Conservation (phyloP, 2,329 filamentous ascomycete genomes). For the Whalleya microplaca region DNA sequence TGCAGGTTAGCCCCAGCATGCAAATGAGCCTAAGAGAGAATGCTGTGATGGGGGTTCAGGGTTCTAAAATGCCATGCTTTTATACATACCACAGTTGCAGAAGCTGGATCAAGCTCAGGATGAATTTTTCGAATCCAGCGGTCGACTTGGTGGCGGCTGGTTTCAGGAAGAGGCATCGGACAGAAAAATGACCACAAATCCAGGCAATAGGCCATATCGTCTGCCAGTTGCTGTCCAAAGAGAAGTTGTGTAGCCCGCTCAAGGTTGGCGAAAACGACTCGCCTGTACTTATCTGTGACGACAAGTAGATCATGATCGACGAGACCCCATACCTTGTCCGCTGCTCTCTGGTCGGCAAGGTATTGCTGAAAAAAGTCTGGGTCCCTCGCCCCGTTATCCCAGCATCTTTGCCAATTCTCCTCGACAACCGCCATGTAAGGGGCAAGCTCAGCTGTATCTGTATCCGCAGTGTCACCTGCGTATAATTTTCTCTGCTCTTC, state of each 20-base stretch:
- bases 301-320: not conserved
- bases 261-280: not conserved
- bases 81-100: not conserved
- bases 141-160: not conserved
- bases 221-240: not conserved
- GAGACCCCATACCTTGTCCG: not conserved
- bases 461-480: not conserved
- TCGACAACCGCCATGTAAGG: not conserved
- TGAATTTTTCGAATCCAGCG: not conserved
- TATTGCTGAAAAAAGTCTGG: conserved; percentile 1
- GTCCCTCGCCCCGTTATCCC: not conserved
- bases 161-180: not conserved
- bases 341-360: not conserved
- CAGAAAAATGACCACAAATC: not conserved
- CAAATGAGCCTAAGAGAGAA: no score
- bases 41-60: no score
- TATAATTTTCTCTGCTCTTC: not conserved
- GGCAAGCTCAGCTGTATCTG: not conserved
- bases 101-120: not conserved
- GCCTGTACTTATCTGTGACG: not conserved
- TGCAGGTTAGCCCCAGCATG: no score
- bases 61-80: no score
- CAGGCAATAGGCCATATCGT: not conserved
- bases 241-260: not conserved
- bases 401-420: conserved; percentile 2